Conservation (phyloP, 805 yeast genomes). For the Sporopachydermia lactativora region DNA sequence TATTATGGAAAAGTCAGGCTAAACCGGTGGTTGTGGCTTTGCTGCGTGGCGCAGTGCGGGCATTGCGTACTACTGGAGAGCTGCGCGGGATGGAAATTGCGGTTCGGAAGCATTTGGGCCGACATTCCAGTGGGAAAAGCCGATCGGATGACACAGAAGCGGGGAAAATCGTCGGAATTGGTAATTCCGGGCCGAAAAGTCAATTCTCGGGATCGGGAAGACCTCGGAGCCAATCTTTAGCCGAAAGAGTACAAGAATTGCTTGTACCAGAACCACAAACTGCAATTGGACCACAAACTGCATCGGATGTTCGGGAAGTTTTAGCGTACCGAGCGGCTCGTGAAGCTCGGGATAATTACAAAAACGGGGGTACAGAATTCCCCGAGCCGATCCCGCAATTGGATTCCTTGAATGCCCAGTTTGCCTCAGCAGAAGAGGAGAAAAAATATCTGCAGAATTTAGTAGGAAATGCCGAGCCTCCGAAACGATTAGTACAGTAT, state of each 20-base stretch:
- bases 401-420: background rate
- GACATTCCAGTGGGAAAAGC: no score
- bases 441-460: conserved; percentile 11
- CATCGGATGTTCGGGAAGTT: conserved; percentile 26
- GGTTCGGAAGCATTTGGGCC: no score
- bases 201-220: no score
- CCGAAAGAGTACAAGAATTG: conserved; percentile 5
- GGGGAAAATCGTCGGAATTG: no score
- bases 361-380: background rate
- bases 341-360: conserved; percentile 8
- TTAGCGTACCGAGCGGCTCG: conserved; percentile 18
- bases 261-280: background rate
- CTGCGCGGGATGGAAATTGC: no score
- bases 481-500: conserved; percentile 31
- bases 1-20: conserved; percentile 59
- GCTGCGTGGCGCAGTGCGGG: no score
- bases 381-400: background rate
- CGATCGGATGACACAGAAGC: no score
- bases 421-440: conserved; percentile 7
- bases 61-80: no score
- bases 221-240: conserved; percentile 2
- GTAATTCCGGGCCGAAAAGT: no score
- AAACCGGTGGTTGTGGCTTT: no score
- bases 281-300: conserved; percentile 27
- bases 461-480: conserved; percentile 10